These are phyloP conservation scores for Colletotrichum kahawae DNA, from an alignment of 2,329 filamentous ascomycete genomes.

Conservation along the genomic window DNA sequence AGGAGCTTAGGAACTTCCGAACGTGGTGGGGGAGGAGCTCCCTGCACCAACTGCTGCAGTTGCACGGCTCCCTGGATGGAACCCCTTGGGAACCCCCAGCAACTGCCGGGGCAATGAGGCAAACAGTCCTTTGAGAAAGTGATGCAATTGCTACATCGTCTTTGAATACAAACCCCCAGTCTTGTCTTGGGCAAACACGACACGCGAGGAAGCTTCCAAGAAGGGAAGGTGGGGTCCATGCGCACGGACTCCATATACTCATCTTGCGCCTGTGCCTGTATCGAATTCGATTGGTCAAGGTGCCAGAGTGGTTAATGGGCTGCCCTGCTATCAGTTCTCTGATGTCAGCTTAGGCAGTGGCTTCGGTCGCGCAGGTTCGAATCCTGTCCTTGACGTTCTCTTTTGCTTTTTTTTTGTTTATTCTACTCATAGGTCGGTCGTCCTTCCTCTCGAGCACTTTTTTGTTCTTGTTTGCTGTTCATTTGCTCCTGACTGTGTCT, in stretches of 20 bases:
- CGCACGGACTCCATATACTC: neutral
- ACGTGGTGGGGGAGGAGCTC: neutral
- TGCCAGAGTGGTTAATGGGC: conserved; percentile 14
- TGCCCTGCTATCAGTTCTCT: conserved; percentile 3
- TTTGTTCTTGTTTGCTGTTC: no score
- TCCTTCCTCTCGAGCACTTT: no score
- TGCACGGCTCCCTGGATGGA: neutral
- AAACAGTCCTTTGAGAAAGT: no score
- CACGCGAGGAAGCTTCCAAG: neutral
- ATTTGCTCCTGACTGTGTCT: no score
- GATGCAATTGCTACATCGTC: neutral
- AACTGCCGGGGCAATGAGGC: neutral
- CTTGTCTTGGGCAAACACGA: no score
- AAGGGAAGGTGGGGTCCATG: neutral
- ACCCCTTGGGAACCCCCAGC: neutral
- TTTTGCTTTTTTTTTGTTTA: neutral
- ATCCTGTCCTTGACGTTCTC: conserved; percentile 2
- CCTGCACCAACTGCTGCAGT: neutral
- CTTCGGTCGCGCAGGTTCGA: conserved; percentile 14
- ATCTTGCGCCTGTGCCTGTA: fast-evolving
- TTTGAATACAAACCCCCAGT: no score
- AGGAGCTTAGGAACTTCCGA: neutral
- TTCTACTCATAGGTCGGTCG: no score
- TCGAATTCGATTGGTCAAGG: neutral
- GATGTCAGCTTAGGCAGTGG: neutral